Evolutionary conservation across 2,329 filamentous ascomycete species (phyloP).

Genomic region (Cercospora sp.): DNA sequence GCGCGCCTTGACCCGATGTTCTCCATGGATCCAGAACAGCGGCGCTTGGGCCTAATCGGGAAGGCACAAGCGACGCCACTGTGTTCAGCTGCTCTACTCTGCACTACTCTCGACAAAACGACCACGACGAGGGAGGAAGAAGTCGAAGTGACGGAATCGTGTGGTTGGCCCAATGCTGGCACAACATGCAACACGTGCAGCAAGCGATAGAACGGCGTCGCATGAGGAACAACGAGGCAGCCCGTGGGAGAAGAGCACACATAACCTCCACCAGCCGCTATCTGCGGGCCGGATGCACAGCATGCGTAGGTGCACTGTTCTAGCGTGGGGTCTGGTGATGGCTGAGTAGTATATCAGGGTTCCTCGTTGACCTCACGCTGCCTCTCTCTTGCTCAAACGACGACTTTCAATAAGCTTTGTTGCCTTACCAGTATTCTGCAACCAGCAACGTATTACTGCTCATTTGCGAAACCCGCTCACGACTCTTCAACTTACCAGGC

Average conservation of each 20-base stretch:
- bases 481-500: background rate
- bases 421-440: background rate
- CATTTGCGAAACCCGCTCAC: background rate
- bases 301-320: slow-evolving; percentile 3
- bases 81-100: background rate
- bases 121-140: background rate
- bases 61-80: slow-evolving; percentile 8
- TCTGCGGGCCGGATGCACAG: slow-evolving; percentile 14
- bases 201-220: background rate
- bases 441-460: background rate
- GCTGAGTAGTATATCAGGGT: slow-evolving; percentile 15
- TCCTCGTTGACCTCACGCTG: slow-evolving; percentile 10
- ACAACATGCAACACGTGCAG: background rate
- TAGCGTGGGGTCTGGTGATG: slow-evolving; percentile 16
- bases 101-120: background rate
- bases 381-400: background rate
- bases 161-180: background rate
- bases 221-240: background rate
- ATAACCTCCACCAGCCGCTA: slow-evolving; percentile 15
- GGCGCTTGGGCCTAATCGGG: slow-evolving; percentile 4
- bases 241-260: background rate
- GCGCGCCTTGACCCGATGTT: background rate
- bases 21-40: background rate
- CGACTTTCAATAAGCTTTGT: background rate
- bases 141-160: background rate